These are phyloP conservation scores for Arthrobotrys conoides DNA, from an alignment of 2,329 filamentous ascomycete species.

Conservation along the genomic window DNA sequence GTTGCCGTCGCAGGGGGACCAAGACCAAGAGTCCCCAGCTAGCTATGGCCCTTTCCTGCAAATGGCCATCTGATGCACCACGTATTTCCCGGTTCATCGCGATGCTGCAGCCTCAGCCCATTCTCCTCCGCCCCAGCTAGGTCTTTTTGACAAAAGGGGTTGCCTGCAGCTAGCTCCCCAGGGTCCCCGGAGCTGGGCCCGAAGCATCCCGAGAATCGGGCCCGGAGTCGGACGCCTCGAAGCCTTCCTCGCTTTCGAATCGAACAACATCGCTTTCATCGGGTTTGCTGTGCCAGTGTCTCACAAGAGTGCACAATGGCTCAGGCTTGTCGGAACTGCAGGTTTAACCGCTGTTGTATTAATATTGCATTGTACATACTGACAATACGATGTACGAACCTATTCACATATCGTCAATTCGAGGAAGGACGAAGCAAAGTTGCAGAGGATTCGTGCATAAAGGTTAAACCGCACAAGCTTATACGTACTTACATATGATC, in stretches of 20 bases:
- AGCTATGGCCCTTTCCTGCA: conserved; percentile 28
- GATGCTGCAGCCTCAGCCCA: conserved; percentile 35
- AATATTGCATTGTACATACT: too few species aligned
- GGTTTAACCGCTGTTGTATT: conserved; percentile 44
- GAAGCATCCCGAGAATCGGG: neutral
- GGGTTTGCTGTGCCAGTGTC: conserved; percentile 19
- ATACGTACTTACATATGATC: neutral
- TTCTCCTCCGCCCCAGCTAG: conserved; percentile 40
- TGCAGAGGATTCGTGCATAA: conserved; percentile 27
- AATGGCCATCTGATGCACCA: conserved; percentile 45
- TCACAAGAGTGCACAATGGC: conserved; percentile 21
- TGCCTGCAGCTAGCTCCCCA: conserved; percentile 1
- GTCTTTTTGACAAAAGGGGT: conserved; percentile 32
- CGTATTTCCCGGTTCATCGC: conserved; percentile 44
- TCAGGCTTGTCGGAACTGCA: conserved; percentile 28
- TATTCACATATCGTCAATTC: neutral
- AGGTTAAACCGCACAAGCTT: conserved; percentile 27
- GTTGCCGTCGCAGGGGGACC: conserved; percentile 46
- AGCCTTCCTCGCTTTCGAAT: conserved; percentile 5
- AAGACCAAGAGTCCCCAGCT: neutral
- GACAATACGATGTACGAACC: too few species aligned
- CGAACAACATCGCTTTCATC: conserved; percentile 1
- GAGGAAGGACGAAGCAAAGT: conserved; percentile 9
- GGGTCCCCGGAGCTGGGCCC: conserved; percentile 13
- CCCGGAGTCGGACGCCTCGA: neutral